Evolutionary conservation across 805 yeast species (phyloP).

Genomic region (Wickerhamiella brachini): DNA sequence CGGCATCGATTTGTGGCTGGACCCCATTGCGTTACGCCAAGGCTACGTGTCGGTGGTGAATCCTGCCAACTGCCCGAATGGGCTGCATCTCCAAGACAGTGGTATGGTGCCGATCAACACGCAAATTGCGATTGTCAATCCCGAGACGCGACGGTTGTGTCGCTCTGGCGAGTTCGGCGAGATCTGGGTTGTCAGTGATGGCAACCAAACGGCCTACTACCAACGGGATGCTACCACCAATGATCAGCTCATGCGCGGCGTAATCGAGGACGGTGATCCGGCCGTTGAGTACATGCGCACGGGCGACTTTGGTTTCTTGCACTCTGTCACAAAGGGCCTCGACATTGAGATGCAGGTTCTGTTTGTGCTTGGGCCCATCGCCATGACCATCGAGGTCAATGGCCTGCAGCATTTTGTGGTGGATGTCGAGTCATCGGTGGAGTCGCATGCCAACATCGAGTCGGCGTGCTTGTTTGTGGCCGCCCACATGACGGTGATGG

Average conservation of each 20-base stretch:
- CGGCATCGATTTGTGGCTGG: slow-evolving; percentile 76
- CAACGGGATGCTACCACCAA: slow-evolving; percentile 38
- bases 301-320: slow-evolving; percentile 89
- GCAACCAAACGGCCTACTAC: slow-evolving; percentile 51
- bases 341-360: slow-evolving; percentile 54
- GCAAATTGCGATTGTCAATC: slow-evolving; percentile 86
- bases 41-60: slow-evolving; percentile 73
- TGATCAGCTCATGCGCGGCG: slow-evolving; percentile 44
- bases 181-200: slow-evolving; percentile 90
- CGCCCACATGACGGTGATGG: slow-evolving; percentile 60
- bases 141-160: slow-evolving; percentile 72
- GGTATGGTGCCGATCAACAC: slow-evolving; percentile 95
- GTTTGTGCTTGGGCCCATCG: slow-evolving; percentile 70
- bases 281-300: slow-evolving; percentile 64
- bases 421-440: slow-evolving; percentile 65
- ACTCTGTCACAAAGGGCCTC: slow-evolving; percentile 41
- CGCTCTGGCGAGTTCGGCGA: slow-evolving; percentile 90
- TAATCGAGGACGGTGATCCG: slow-evolving; percentile 48
- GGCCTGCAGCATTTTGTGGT: slow-evolving; percentile 85
- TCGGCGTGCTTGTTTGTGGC: slow-evolving; percentile 52
- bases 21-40: slow-evolving; percentile 77
- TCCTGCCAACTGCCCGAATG: slow-evolving; percentile 53
- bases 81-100: slow-evolving; percentile 75
- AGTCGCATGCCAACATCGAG: slow-evolving; percentile 33
- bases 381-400: slow-evolving; percentile 78